Base-by-base conservation (phyloP, 495 filamentous ascomycete genomes). In the Staphylotrichum longicolle region DNA sequence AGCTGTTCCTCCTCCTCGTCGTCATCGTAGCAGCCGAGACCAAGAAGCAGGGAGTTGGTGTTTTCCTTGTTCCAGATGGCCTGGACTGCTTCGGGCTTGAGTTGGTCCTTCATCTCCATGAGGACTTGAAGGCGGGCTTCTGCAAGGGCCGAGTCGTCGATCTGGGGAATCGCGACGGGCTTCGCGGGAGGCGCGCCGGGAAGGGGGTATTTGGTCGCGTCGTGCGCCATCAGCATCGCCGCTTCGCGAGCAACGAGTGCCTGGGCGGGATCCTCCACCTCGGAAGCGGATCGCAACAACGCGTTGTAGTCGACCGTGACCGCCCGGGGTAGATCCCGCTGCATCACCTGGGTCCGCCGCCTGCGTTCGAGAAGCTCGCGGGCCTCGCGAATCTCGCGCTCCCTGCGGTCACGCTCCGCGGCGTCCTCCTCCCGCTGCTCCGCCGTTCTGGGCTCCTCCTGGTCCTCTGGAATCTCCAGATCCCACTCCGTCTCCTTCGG, bases 401-500 rank as follows among this genome's bases (percentile, higher is more conserved):
- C 85, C 58, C 90, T 80, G 57, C 84, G 82, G 72, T 98, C 94
- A 30, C 87, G 83, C 60, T 90, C 85, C 27, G 88, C 93, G 0
- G 92, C 86, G 72, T 98, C 94, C 72, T 97, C 93, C 70, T 88
- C 89, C 10, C 69, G 64, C 34, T 89, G 80, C 47, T 83, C 77
- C 9, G 72, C 70, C 6, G 77, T 76, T 56, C 76, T 74, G 15
- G 66, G 55, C 70, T 95, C 92, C 54, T 82, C 77, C 42, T 88
- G 82, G 57, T 96, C 93, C 50, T 94, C 91, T 0, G 94, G 94
- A 39, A 96, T 80, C 73, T 96, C 95, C 35, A 97, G 79, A 61
- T 97, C 92, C 85, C 87, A 96, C 61, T 96, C 92, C 0, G 85
- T 87, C 62, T 94, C 89, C 69, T 93, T 96, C 0, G 94, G 93